Base-by-base conservation (phyloP, 2,329 filamentous ascomycete genomes). In the Aspergillus chevalieri region DNA sequence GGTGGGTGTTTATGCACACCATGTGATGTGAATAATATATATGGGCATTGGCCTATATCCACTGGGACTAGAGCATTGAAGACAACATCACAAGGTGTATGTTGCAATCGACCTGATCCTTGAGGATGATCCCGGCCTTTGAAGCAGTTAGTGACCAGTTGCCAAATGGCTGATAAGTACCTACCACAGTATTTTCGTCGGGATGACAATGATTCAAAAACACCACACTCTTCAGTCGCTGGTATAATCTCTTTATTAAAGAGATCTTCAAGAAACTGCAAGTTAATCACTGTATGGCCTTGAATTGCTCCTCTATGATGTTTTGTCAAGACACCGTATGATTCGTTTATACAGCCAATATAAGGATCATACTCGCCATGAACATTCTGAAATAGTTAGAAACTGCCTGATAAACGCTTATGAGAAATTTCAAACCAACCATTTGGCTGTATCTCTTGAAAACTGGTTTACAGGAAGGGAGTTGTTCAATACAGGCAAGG, bases 1-100 rank as follows among this genome's bases (percentile, higher is more conserved):
- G 52, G 52, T 14, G 52, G 52, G 43, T 54, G 52, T 26, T 48
- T 43, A 46, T 54, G 52, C 10, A 54, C 30, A n/a, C 52, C 49
- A 28, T 51, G 47, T 17, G 49, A 54, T 22, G 43, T 48, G 47
- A 53, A 53, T 38, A 51, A 21, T n/a, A 48, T 21, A 45, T 48
- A 53, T 12, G 51, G 48, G 24, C 44, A 50, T 34, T 44, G 21
- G 6, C 15, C 26, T 14, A 53, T 38, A 43, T 51, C 43, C n/a
- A 45, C 48, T 39, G 51, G 51, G 14, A 53, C 46, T 17, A 53
- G 39, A n/a, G 48, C 48, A 42, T 47, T 47, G 21, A 53, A 53
- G 14, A 44, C 36, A 44, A 53, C 48, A 47, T 53, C 28, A 33
- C 48, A 53, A 21, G 12, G 4, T 14, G 33, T 47, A 28, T 51